Base-by-base conservation (phyloP, 345 rosid species). In the Acer yangbiense region DNA sequence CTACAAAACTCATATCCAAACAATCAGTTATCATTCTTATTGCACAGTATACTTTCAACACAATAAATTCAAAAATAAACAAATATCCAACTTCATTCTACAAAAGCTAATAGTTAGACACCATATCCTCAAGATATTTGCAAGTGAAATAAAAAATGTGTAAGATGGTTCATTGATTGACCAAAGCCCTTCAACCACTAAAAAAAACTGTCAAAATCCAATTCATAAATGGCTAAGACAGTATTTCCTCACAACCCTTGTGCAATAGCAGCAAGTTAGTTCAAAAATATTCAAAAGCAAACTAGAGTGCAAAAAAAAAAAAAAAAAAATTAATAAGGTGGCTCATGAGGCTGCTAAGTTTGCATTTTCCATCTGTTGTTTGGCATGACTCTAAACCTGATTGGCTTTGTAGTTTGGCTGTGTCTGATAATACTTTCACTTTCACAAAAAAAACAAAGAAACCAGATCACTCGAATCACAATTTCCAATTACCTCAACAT, bases 1-100 rank as follows among this genome's bases (percentile, higher is more conserved):
- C 99, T 96, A 80, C 76, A 75, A 55, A 27, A 76, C 70, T 69
- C 82, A 73, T 79, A 69, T 69, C 60, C 20, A 71, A 82, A 78
- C 54, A 41, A 74, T 68, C 70, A 60, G 50, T 68, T 20, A 58
- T 20, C 62, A 68, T 32, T 62, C 32, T 62, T 25, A 58, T 52
- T 67, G 69, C 75, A 69, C 27, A 64, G 23, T 1, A 70, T 20
- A 52, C 77, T 10, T 17, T 14, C 27, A 55, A 58, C 8, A 64
- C 23, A 64, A 64, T 17, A 27, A 48, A 46, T 43, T 54, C 64
- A 9, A 71, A 69, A 23, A 46, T 64, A 64, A 64, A 65, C 9
- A 48, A 25, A 69, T 32, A 8, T 27, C 21, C 20, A 69, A 50
- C 44, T 52, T 54, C 18, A 20, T 52, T 52, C 17, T 48, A 58